phyloP scores from a whole-genome alignment of 257 asterid species.

The Solanum corneliomulleri region DNA sequence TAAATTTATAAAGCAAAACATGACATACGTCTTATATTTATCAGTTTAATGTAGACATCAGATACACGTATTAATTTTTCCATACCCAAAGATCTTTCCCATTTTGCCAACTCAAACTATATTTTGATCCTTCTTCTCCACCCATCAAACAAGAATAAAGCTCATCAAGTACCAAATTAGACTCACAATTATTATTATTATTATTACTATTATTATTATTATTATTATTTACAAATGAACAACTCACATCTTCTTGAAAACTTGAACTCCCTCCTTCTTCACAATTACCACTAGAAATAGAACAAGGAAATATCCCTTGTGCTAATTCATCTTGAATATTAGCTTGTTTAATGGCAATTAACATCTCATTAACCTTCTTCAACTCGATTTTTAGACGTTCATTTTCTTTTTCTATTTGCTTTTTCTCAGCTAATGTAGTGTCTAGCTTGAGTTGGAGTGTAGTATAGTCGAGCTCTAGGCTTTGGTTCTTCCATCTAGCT shows the following conservation, averaged over 20 bases:
- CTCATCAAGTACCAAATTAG: conserved; percentile 44
- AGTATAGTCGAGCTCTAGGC: conserved; percentile 51
- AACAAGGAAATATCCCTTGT: background rate
- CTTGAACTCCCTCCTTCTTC: conserved; percentile 49
- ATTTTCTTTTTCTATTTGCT: conserved; percentile 44
- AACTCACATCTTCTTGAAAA: conserved; percentile 41
- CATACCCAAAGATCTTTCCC: background rate
- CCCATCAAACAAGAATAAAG: conserved; percentile 58
- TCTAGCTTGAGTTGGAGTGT: conserved; percentile 51
- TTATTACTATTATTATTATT: background rate
- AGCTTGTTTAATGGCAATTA: conserved; percentile 13
- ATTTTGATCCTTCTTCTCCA: conserved; percentile 10
- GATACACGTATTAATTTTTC: background rate
- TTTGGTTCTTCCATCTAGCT: conserved; percentile 86
- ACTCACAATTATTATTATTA: conserved; percentile 2
- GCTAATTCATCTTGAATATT: conserved; percentile 1
- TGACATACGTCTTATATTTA: background rate
- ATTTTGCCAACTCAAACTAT: background rate
- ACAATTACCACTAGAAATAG: conserved; percentile 44
- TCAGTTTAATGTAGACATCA: background rate
- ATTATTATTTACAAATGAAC: conserved; percentile 31
- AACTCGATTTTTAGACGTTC: conserved; percentile 43
- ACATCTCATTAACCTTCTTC: conserved; percentile 31
- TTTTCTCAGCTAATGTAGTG: conserved; percentile 42
- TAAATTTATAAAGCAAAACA: background rate